Evolutionary conservation across 768 basidiomycete genomes (phyloP), one percentile per base, ranked within the genome.

Genomic region (Fistulinella prunicolor): DNA sequence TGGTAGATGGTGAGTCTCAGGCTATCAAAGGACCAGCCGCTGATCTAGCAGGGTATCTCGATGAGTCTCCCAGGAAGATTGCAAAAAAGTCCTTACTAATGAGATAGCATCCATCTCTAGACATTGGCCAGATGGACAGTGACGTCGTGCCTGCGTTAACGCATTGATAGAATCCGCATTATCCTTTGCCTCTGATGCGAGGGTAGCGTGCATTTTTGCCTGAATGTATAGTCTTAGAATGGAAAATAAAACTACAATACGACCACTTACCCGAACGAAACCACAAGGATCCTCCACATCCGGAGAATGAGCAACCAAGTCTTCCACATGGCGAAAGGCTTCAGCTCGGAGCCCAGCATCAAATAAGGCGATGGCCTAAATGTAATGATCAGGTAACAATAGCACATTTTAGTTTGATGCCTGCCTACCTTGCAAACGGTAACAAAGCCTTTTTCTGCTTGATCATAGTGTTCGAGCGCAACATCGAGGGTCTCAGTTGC

Each of bases 161-260:
- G 52, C 56, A 2, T 17, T 19, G 9, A 9, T 5, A 7, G 49
- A 39, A 3, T 58, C 43, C 17, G 1, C 43, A 24, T 13, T 28
- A 4, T n/a, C 23, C 34, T 44, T 38, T 12, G 49, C 47, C 35
- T 55, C 56, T 9, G 23, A 38, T 4, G 52, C 59, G 2, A 51
- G 52, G 17, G 47, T 22, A 34, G 36, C 3, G 38, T 51, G 35
- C 52, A 60, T 58, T 36, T 36, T 58, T 29, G 59, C 50, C 59
- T 60, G 26, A 4, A 17, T 6, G 7, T 10, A 13, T 17, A n/a
- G n/a, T 3, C 23, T 1, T 51, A 21, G 46, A 38, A 16, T 5
- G 12, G 12, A 16, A 13, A 12, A 8, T 16, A 24, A 37, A n/a
- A 34, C 1, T 21, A n/a, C 5, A 36, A 13, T 9, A n/a, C 2